phyloP scores from a whole-genome alignment of 805 yeast genomes.

The Candida maltosa region DNA sequence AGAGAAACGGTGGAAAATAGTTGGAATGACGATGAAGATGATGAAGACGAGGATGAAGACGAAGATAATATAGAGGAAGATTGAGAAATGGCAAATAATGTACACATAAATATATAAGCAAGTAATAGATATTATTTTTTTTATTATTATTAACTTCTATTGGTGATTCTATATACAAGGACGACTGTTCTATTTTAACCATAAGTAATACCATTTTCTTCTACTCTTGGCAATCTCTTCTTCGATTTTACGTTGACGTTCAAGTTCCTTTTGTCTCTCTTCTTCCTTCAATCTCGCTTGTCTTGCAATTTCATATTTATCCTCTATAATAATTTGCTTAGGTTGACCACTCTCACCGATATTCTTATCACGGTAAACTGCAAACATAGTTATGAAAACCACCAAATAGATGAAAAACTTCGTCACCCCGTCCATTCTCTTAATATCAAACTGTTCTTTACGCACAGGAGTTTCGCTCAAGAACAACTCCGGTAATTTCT shows the following conservation, averaged over 20 bases:
- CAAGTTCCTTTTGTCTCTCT: slow-evolving; percentile 10
- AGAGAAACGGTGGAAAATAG: slow-evolving; percentile 92
- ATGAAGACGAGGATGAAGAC: slow-evolving; percentile 49
- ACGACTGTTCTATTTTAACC: slow-evolving; percentile 33
- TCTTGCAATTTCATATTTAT: slow-evolving; percentile 33
- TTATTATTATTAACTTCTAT: slow-evolving; percentile 1
- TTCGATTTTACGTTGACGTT: slow-evolving; percentile 5
- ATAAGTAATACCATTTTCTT: slow-evolving; percentile 50
- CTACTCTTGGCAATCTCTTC: too few relatives aligned
- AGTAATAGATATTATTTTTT: neutral
- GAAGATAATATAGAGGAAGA: slow-evolving; percentile 26
- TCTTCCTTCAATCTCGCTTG: slow-evolving; percentile 14
- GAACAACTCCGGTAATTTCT: slow-evolving; percentile 32
- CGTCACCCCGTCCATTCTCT: slow-evolving; percentile 55
- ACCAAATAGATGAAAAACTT: slow-evolving; percentile 51
- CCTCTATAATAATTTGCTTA: slow-evolving; percentile 32
- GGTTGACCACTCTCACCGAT: slow-evolving; percentile 45
- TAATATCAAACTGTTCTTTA: slow-evolving; percentile 42
- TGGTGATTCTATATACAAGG: neutral
- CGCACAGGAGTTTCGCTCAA: slow-evolving; percentile 44
- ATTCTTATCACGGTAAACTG: slow-evolving; percentile 53
- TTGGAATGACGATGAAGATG: slow-evolving; percentile 80
- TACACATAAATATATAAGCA: neutral
- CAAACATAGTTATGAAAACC: slow-evolving; percentile 45
- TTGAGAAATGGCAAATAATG: slow-evolving; percentile 5